Percentiles rank a stretch among this genome's conserved stretches.
phyloP scores from a whole-genome alignment of 768 basidiomycete species.

The Austroboletus festivus region DNA sequence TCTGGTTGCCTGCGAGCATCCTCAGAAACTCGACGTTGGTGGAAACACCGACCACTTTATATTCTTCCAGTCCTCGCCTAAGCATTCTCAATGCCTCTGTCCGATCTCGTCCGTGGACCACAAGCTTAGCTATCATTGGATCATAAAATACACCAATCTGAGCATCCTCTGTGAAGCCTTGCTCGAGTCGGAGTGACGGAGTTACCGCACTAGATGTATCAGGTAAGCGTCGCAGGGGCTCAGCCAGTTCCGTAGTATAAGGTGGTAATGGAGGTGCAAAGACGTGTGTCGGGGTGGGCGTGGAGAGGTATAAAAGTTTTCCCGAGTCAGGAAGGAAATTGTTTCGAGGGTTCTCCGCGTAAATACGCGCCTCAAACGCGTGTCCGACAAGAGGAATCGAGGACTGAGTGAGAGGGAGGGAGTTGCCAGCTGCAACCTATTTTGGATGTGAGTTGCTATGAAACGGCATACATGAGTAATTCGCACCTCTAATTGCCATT shows the following conservation, averaged over 20 bases:
- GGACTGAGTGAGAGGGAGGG: conserved; percentile 72
- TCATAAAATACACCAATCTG: conserved; percentile 89
- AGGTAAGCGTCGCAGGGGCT: conserved; percentile 22
- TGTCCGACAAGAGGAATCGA: conserved; percentile 86
- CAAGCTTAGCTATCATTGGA: conserved; percentile 89
- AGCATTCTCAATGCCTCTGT: conserved; percentile 81
- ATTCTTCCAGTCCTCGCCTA: conserved; percentile 78
- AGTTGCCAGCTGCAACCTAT: conserved; percentile 85
- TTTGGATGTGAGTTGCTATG: not conserved
- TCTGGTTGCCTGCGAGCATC: conserved; percentile 67
- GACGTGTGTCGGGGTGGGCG: conserved; percentile 67
- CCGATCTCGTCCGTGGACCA: conserved; percentile 82
- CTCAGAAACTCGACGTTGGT: conserved; percentile 91
- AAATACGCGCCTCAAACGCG: conserved; percentile 92
- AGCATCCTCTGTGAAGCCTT: conserved; percentile 78
- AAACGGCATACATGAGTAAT: not conserved
- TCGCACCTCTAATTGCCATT: conserved; percentile 86
- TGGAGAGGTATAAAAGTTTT: conserved; percentile 72
- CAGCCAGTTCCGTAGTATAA: conserved; percentile 23
- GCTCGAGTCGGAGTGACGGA: conserved; percentile 80
- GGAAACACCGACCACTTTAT: conserved; percentile 85
- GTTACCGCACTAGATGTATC: conserved; percentile 30
- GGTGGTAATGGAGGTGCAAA: conserved; percentile 52
- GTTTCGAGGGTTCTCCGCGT: conserved; percentile 92
- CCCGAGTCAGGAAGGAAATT: conserved; percentile 93